Evolutionary conservation across 345 rosid genomes (phyloP).

Genomic region (Kandelia obovata): DNA sequence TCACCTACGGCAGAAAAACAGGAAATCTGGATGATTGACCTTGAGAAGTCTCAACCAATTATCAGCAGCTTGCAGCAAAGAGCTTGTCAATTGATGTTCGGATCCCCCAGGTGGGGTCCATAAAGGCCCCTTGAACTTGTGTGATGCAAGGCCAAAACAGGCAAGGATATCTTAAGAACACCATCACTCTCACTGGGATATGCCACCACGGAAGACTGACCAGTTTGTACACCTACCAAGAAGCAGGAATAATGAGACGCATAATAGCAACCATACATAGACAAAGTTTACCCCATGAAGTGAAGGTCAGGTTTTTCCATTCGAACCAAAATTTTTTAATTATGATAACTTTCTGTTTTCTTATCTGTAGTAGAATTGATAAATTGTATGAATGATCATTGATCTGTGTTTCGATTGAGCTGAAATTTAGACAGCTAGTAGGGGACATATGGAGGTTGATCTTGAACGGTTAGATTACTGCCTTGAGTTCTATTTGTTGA

Average conservation of each 20-base stretch:
- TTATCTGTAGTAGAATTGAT: too few relatives aligned
- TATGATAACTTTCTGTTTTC: too few relatives aligned
- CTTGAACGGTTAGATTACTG: too few relatives aligned
- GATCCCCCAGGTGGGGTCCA: conserved; percentile 21
- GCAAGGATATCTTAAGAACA: conserved; percentile 22
- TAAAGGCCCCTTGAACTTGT: conserved; percentile 29
- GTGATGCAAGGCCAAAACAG: conserved; percentile 29
- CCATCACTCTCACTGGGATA: conserved; percentile 21
- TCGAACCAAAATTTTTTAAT: too few relatives aligned
- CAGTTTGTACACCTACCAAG: conserved; percentile 14
- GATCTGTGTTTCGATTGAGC: too few relatives aligned
- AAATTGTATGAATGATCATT: too few relatives aligned
- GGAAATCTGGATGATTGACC: conserved; percentile 30
- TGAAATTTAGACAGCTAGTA: too few relatives aligned
- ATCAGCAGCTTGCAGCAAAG: conserved; percentile 22
- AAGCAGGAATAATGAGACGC: background rate
- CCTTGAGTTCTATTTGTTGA: too few relatives aligned
- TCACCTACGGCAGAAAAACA: conserved; percentile 24
- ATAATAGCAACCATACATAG: background rate
- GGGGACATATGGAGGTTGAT: too few relatives aligned
- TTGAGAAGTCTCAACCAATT: conserved; percentile 19
- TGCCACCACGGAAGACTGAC: conserved; percentile 12
- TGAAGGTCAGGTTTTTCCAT: too few relatives aligned
- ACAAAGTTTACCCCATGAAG: background rate
- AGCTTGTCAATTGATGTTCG: conserved; percentile 15